Conservation (phyloP, 768 basidiomycete genomes). For the Vararia minispora region DNA sequence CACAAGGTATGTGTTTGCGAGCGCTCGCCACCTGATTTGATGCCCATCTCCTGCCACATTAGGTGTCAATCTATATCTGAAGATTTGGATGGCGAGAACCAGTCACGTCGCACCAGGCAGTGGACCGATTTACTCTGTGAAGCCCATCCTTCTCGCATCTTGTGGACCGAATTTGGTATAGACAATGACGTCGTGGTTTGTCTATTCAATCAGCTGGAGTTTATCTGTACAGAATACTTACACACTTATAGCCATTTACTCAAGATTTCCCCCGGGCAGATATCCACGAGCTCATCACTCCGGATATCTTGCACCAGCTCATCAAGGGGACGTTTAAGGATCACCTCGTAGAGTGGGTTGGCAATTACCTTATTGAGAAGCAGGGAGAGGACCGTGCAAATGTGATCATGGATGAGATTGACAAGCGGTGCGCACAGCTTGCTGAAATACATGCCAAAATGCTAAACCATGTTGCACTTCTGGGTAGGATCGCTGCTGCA, state of each 20-base stretch:
- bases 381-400: not conserved
- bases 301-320: conserved; percentile 15
- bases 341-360: conserved; percentile 15
- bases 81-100: conserved; percentile 2
- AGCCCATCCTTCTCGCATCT: not conserved
- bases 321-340: conserved; percentile 19
- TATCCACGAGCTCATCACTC: conserved; percentile 14
- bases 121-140: not conserved
- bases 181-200: not conserved
- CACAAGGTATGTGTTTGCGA: conserved; percentile 7
- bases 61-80: conserved; percentile 9
- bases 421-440: conserved; percentile 1
- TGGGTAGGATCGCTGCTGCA: conserved; percentile 13
- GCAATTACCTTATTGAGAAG: conserved; percentile 3
- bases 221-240: not conserved
- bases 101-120: too few relatives aligned
- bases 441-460: not conserved
- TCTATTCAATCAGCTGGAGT: not conserved
- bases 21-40: not conserved
- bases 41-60: too few relatives aligned
- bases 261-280: conserved; percentile 15
- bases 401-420: conserved; percentile 12
- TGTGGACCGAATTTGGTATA: conserved; percentile 7
- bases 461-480: not conserved
- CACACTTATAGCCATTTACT: conserved; percentile 13